Evolutionary conservation across 2,329 filamentous ascomycete species (phyloP), one percentile per base, ranked within the genome.

Genomic region (Metarhizium album): DNA sequence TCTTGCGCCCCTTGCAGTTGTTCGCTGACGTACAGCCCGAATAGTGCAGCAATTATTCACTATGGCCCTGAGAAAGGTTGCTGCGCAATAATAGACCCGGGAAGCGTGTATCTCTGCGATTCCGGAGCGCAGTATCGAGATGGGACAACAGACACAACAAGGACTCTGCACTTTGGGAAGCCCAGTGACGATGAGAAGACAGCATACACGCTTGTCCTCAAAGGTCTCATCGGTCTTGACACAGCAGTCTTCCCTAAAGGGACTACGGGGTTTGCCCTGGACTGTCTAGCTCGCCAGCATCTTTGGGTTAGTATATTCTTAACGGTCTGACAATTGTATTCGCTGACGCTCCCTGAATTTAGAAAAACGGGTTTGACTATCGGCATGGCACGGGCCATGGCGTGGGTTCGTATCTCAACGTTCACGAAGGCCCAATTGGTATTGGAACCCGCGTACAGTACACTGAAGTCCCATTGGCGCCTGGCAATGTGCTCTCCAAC

Each of bases 61-160:
- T 98, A 98, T 73, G 87, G 86, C 58, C 90, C 93, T 0, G 87
- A 95, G 63, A 82, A 79, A 50, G 89, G 86, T 20, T 84, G 76
- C 55, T 97, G 91, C 68, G 80, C 90, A 8, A 72, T 79, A 27
- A 89, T 98, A 59, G 89, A 98, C 58, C 88, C 89, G 0, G 81
- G 82, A 6, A 83, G 84, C 14, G 82, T 98, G 52, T 98, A 98
- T 62, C 80, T 98, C 2, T 98, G 93, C 65, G 93, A 98, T 67
- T 97, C 93, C 22, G 93, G 93, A 22, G 93, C 87, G n/a, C 93
- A 98, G 67, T 98, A 91, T 62, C 75, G 86, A 2, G 93, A 98
- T 65, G 93, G 93, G 51, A 98, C 93, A 0, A 98, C 93, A 0
- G 93, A 98, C 63, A 95, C 89, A 0, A 98, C 93, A 4, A 79